phyloP scores from a whole-genome alignment of 768 basidiomycete genomes.

The Lactarius evosmus region DNA sequence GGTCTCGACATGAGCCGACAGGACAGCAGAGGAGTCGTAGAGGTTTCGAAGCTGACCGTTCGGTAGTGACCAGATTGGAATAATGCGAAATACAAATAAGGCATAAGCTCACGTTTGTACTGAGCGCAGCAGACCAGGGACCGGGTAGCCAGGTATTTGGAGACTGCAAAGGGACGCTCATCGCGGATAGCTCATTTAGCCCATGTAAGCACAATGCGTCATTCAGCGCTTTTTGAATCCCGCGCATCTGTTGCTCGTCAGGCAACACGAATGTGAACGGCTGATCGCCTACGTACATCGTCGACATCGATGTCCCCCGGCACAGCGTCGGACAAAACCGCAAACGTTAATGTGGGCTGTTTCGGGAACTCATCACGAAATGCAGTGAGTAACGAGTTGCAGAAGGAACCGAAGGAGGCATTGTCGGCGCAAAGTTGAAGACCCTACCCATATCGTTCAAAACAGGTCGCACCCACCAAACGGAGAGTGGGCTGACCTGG shows the following conservation, averaged over 20 bases:
- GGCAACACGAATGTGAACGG: constrained; percentile 13
- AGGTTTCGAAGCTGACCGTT: constrained; percentile 27
- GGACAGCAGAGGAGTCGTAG: constrained; percentile 38
- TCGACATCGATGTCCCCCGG: constrained; percentile 30
- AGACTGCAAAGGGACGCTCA: constrained; percentile 35
- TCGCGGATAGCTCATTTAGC: constrained; percentile 33
- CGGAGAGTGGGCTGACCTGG: constrained; percentile 46
- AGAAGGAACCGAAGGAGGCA: constrained; percentile 63
- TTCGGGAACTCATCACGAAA: constrained; percentile 70
- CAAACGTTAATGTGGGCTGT: constrained; percentile 53
- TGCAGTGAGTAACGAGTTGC: constrained; percentile 51
- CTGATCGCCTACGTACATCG: constrained; percentile 8
- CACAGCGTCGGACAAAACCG: constrained; percentile 50
- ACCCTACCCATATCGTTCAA: constrained; percentile 44
- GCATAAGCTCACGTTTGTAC: constrained; percentile 30
- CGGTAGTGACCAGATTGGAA: not conserved
- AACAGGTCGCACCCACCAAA: not conserved
- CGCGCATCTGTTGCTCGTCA: constrained; percentile 35
- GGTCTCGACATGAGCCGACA: constrained; percentile 39
- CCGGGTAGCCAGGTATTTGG: constrained; percentile 33
- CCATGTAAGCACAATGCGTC: constrained; percentile 51
- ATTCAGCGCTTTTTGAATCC: constrained; percentile 49
- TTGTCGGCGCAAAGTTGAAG: constrained; percentile 65
- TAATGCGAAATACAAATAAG: not conserved
- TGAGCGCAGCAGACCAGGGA: constrained; percentile 32